Percentiles rank a stretch among this genome's conserved stretches.
Conservation (phyloP, 148 eudicot genomes). For the Mesembryanthemum crystallinum region DNA sequence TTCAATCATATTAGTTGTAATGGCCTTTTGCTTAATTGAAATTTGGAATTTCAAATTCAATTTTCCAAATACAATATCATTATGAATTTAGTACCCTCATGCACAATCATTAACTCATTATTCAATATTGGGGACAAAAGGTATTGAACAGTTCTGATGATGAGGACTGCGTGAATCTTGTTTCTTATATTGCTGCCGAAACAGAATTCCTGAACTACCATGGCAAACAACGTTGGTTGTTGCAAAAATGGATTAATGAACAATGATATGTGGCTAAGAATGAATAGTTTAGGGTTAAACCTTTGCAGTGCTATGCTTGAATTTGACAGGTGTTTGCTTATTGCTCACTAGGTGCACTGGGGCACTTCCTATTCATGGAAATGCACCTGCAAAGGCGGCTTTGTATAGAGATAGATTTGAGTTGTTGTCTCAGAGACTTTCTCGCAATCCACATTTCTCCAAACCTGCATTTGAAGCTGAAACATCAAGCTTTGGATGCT, state of each 20-base stretch:
- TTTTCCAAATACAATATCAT: no score
- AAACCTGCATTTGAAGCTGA: slow-evolving; percentile 68
- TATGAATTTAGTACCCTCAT: no score
- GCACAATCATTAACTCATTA: background rate
- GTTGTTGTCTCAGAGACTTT: slow-evolving; percentile 66
- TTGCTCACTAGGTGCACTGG: slow-evolving; percentile 46
- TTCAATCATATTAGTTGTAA: no score
- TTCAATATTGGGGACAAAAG: background rate
- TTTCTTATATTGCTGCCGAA: background rate
- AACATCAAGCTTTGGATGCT: slow-evolving; percentile 53
- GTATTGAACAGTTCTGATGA: background rate
- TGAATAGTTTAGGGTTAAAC: background rate
- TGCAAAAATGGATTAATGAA: background rate
- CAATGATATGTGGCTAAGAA: no score
- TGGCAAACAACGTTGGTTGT: background rate
- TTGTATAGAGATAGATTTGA: slow-evolving; percentile 84
- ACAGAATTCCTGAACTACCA: background rate
- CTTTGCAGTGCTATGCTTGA: background rate
- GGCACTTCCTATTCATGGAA: slow-evolving; percentile 74
- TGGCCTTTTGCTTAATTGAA: no score
- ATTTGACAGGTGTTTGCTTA: background rate
- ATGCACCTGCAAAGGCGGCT: slow-evolving; percentile 71
- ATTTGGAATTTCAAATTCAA: no score
- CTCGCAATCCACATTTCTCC: slow-evolving; percentile 80
- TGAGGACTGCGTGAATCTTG: background rate